phyloP scores from a whole-genome alignment of 2,329 filamentous ascomycete genomes.

The Penicillium sp. region DNA sequence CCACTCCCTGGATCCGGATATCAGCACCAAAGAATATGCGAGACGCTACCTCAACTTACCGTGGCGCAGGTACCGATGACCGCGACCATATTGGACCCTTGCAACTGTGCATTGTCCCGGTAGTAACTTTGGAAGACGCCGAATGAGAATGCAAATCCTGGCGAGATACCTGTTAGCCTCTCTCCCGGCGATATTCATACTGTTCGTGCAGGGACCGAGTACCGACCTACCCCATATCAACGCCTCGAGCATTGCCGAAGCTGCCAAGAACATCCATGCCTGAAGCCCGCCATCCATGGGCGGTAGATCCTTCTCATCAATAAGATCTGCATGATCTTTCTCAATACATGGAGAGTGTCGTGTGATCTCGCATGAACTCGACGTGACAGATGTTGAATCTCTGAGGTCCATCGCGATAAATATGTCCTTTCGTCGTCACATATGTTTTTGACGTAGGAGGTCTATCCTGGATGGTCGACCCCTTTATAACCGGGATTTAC shows the following conservation, averaged over 20 bases:
- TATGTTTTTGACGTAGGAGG: no score
- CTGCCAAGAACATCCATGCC: constrained; percentile 50
- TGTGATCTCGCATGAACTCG: no score
- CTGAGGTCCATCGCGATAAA: no score
- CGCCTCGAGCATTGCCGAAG: constrained; percentile 53
- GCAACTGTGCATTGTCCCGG: constrained; percentile 57
- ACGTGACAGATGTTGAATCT: no score
- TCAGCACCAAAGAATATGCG: not conserved
- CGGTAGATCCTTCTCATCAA: constrained; percentile 25
- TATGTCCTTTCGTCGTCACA: no score
- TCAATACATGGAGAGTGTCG: no score
- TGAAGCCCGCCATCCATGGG: constrained; percentile 39
- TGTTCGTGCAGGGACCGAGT: constrained; percentile 1
- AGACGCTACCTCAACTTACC: constrained; percentile 6
- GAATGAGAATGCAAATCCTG: constrained; percentile 20
- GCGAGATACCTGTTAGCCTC: no score
- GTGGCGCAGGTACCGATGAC: constrained; percentile 55
- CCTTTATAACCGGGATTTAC: no score
- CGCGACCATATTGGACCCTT: constrained; percentile 50
- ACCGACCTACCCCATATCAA: constrained; percentile 51
- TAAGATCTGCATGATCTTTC: no score
- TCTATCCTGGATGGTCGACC: no score
- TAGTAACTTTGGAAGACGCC: constrained; percentile 68
- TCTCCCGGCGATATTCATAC: no score
- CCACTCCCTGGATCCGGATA: constrained; percentile 13